phyloP scores from a whole-genome alignment of 306 rosid species.

The Prunus salicina region DNA sequence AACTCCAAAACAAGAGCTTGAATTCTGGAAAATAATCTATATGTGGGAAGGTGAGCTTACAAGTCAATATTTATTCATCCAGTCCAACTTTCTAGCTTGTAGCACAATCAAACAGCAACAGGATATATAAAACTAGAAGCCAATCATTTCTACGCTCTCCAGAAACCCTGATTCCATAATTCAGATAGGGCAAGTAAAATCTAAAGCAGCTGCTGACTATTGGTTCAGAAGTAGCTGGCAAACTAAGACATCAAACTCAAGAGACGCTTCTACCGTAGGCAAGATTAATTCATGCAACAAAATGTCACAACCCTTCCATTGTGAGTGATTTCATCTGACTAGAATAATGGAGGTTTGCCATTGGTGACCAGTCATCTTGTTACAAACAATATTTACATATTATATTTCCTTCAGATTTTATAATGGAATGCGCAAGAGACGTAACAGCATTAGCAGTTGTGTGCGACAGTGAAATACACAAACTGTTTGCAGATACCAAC shows the following conservation, averaged over 20 bases:
- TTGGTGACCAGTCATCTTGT: background rate
- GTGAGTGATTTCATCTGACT: background rate
- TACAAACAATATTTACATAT: background rate
- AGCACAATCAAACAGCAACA: background rate
- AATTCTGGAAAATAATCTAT: background rate
- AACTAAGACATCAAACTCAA: background rate
- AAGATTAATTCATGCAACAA: background rate
- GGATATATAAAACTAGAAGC: background rate
- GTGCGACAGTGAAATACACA: background rate
- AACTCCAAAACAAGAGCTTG: constrained; percentile 8
- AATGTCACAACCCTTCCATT: background rate
- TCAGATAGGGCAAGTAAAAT: background rate
- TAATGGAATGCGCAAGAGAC: background rate
- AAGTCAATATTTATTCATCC: background rate
- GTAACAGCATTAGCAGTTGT: background rate
- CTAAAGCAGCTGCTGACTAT: background rate
- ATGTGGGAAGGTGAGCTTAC: background rate
- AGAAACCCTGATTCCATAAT: background rate
- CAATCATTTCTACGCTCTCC: background rate
- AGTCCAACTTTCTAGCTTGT: background rate
- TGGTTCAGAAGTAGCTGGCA: background rate
- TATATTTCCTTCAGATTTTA: background rate
- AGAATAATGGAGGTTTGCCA: background rate
- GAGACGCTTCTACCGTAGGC: background rate
- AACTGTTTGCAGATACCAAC: constrained; percentile 6